phyloP scores from a whole-genome alignment of 441 rosid species.

The Melastoma candidum region DNA sequence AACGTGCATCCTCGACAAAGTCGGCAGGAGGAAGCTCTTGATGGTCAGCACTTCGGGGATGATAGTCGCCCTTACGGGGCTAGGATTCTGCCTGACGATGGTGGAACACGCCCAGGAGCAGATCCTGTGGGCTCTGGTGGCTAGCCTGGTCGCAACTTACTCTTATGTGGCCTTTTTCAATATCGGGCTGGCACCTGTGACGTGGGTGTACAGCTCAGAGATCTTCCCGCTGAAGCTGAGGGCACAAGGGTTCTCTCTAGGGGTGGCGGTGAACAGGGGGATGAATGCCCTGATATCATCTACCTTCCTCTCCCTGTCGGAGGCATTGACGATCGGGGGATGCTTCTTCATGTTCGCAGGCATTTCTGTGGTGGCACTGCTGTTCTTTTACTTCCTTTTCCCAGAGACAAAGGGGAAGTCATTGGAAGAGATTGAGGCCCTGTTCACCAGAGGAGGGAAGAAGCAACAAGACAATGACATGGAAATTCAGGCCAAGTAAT shows the following conservation, averaged over 20 bases:
- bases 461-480: slow-evolving; percentile 6
- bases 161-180: slow-evolving; percentile 48
- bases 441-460: slow-evolving; percentile 26
- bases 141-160: slow-evolving; percentile 43
- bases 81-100: slow-evolving; percentile 55
- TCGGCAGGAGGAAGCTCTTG: slow-evolving; percentile 53
- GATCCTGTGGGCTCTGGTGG: slow-evolving; percentile 44
- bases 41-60: slow-evolving; percentile 44
- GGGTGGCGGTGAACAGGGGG: slow-evolving; percentile 74
- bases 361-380: slow-evolving; percentile 40
- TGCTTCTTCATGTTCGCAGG: slow-evolving; percentile 73
- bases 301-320: slow-evolving; percentile 50
- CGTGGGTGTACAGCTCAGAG: slow-evolving; percentile 85
- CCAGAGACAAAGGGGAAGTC: slow-evolving; percentile 80
- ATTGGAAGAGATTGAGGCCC: slow-evolving; percentile 70
- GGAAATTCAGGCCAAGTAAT: slow-evolving; percentile 12
- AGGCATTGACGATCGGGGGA: slow-evolving; percentile 74
- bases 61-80: slow-evolving; percentile 24
- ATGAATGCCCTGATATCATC: slow-evolving; percentile 68
- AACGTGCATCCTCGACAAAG: slow-evolving; percentile 44
- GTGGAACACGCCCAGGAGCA: slow-evolving; percentile 25
- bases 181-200: slow-evolving; percentile 57
- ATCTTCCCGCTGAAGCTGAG: slow-evolving; percentile 67
- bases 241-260: slow-evolving; percentile 65
- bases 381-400: slow-evolving; percentile 50